Percentiles rank a stretch among this genome's conserved stretches.
Evolutionary conservation across 2,329 filamentous ascomycete species (phyloP).

Genomic region (Lachnellula occidentalis): DNA sequence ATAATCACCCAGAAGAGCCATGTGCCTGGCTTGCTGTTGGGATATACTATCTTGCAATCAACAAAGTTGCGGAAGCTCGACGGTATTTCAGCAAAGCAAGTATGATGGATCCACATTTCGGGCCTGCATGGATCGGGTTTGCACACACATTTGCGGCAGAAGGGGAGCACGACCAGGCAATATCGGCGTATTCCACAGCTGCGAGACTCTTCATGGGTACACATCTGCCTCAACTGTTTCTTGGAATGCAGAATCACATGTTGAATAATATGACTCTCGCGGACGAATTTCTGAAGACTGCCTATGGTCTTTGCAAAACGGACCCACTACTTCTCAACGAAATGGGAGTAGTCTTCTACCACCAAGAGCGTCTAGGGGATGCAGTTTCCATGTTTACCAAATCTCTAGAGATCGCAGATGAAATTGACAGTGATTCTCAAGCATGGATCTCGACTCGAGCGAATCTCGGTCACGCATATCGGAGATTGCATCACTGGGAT

Average conservation of each 20-base stretch:
- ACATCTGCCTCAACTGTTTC: conserved; percentile 88
- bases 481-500: conserved; percentile 62
- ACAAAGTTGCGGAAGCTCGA: conserved; percentile 85
- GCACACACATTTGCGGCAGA: conserved; percentile 97
- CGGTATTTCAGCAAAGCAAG: conserved; percentile 97
- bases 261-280: conserved; percentile 92
- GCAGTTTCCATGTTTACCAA: conserved; percentile 73
- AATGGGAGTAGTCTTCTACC: conserved; percentile 92
- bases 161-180: conserved; percentile 96
- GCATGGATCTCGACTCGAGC: conserved; percentile 81
- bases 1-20: conserved; percentile 84
- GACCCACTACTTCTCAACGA: conserved; percentile 93
- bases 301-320: conserved; percentile 73
- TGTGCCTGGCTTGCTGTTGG: conserved; percentile 93
- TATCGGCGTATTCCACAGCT: conserved; percentile 94
- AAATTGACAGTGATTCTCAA: conserved; percentile 75
- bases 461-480: conserved; percentile 84
- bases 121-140: conserved; percentile 97
- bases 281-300: conserved; percentile 88
- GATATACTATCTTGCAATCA: conserved; percentile 86
- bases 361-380: conserved; percentile 72
- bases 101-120: conserved; percentile 96
- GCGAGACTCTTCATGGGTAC: conserved; percentile 94
- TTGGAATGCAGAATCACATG: conserved; percentile 97
- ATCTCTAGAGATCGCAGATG: conserved; percentile 70